These are phyloP conservation scores for Elaeis oleifera DNA, from an alignment of 202 grass and related monocot species.

Conservation along the genomic window DNA sequence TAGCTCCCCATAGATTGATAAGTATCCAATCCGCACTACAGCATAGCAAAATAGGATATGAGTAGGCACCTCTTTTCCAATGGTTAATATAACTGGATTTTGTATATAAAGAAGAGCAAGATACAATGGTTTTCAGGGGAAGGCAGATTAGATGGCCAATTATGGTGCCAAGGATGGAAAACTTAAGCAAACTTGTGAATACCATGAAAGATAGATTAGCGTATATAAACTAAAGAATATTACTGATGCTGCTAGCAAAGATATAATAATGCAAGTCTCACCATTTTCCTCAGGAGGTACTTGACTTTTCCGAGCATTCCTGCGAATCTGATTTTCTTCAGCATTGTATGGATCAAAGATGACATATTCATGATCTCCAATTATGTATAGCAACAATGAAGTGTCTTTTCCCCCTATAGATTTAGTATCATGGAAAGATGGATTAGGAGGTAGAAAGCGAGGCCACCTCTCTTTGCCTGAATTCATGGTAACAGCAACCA, in stretches of 20 bases:
- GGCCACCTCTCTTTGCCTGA: constrained; percentile 60
- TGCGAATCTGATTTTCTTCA: constrained; percentile 25
- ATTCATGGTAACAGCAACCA: not conserved
- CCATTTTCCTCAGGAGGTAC: constrained; percentile 42
- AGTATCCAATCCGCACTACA: constrained; percentile 53
- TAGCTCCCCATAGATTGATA: constrained; percentile 74
- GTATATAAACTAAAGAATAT: no score
- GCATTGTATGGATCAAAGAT: constrained; percentile 64
- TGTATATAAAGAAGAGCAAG: no score
- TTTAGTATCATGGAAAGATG: constrained; percentile 25
- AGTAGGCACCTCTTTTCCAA: no score
- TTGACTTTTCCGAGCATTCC: constrained; percentile 28
- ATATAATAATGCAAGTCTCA: constrained; percentile 19
- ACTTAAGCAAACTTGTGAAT: no score
- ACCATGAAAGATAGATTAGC: no score
- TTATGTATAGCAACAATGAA: constrained; percentile 51
- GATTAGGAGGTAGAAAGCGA: constrained; percentile 47
- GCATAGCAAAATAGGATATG: not conserved
- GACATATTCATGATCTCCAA: constrained; percentile 65
- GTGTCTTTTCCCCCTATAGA: constrained; percentile 16
- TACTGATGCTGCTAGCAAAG: no score
- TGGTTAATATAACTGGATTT: no score
- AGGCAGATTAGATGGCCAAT: no score
- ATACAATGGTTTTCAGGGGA: no score
- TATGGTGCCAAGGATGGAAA: no score